phyloP scores from a whole-genome alignment of 495 filamentous ascomycete species.

The Aspergillus wentii region DNA sequence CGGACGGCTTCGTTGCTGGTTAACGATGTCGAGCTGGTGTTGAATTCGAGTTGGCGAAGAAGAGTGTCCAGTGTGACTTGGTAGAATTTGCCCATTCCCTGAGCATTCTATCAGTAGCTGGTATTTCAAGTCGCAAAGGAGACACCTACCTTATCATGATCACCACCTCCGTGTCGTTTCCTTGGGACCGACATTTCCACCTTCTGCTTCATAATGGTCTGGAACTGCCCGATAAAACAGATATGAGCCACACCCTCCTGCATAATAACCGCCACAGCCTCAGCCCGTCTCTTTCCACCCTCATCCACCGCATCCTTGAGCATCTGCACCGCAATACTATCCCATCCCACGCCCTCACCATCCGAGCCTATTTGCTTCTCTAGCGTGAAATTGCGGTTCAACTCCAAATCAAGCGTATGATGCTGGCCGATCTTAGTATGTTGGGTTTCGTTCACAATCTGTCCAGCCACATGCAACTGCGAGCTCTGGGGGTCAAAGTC shows the following conservation, averaged over 20 bases:
- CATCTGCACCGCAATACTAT: conserved; percentile 76
- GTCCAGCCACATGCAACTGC: conserved; percentile 79
- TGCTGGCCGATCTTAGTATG: conserved; percentile 77
- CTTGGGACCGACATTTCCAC: conserved; percentile 79
- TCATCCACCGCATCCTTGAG: conserved; percentile 75
- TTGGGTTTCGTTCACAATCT: conserved; percentile 77
- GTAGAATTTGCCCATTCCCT: conserved; percentile 78
- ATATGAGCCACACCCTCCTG: conserved; percentile 92
- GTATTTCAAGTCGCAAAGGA: no score
- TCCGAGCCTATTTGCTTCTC: conserved; percentile 52
- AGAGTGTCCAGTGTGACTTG: conserved; percentile 71
- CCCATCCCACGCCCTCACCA: conserved; percentile 68
- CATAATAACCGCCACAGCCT: conserved; percentile 87
- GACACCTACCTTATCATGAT: conserved; percentile 58
- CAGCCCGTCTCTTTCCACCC: conserved; percentile 61
- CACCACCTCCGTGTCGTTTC: conserved; percentile 59
- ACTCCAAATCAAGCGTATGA: conserved; percentile 87
- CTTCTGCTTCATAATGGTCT: conserved; percentile 80
- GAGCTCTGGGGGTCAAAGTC: conserved; percentile 87
- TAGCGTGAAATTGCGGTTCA: conserved; percentile 81
- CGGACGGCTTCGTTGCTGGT: conserved; percentile 37
- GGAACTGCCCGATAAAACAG: conserved; percentile 86
- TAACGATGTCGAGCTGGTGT: conserved; percentile 35
- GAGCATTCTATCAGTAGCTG: conserved; percentile 8
- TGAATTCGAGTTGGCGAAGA: conserved; percentile 72